phyloP scores from a whole-genome alignment of 192 early-diverging fungal genomes.

The Coemansia sp. region DNA sequence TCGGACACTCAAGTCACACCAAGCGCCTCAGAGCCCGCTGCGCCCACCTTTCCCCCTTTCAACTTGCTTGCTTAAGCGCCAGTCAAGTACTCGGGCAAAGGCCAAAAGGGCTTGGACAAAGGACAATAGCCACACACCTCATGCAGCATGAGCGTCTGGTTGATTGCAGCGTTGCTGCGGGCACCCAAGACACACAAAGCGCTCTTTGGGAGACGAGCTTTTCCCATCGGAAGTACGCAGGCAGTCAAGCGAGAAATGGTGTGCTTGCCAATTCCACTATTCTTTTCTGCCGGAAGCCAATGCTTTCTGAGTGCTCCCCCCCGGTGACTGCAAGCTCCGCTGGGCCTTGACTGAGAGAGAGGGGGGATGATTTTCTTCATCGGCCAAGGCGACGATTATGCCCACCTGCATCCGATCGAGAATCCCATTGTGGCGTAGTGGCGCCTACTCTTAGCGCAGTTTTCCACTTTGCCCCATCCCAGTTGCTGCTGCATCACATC shows the following conservation, averaged over 20 bases:
- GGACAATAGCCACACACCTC: slow-evolving; percentile 7
- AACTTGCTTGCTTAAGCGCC: not conserved
- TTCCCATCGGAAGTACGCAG: not conserved
- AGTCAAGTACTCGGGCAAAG: not conserved
- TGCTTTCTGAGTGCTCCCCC: not conserved
- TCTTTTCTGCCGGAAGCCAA: not conserved
- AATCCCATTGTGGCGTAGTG: slow-evolving; percentile 33
- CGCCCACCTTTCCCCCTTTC: not conserved
- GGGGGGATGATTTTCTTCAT: not conserved
- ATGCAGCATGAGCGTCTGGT: not conserved
- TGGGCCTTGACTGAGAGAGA: not conserved
- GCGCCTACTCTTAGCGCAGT: not conserved
- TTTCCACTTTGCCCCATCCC: not conserved
- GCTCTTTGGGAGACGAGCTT: not conserved
- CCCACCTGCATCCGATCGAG: slow-evolving; percentile 34
- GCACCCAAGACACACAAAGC: slow-evolving; percentile 3
- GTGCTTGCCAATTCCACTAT: not conserved
- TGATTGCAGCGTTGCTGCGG: slow-evolving; percentile 5
- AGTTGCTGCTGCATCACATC: not conserved
- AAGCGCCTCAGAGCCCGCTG: not conserved
- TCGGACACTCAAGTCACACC: not conserved
- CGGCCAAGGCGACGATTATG: not conserved
- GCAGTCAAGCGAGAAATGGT: not conserved
- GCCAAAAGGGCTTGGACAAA: slow-evolving; percentile 14
- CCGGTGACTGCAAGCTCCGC: not conserved